Conservation (phyloP, 139 green algal genomes). For the Parachlorella kessleri region DNA sequence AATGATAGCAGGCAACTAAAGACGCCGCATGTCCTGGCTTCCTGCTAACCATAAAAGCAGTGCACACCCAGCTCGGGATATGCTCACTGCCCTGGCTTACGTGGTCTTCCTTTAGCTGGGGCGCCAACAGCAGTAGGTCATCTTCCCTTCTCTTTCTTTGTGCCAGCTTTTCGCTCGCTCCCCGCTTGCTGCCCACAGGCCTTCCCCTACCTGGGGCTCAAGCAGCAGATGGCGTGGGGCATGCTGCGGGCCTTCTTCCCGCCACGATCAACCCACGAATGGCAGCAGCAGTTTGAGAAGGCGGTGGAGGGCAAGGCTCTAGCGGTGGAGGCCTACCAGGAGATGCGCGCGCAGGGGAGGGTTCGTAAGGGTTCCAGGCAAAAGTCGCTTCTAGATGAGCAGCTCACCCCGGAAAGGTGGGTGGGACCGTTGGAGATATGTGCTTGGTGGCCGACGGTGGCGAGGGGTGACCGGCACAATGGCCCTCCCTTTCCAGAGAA, state of each 20-base stretch:
- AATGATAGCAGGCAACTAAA: not conserved
- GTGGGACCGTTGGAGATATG: too few species aligned
- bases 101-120: not conserved
- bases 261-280: not conserved
- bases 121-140: not conserved
- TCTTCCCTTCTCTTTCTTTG: not conserved
- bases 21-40: not conserved
- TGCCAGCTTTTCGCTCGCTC: too few species aligned
- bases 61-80: not conserved
- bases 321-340: not conserved
- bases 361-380: too few species aligned
- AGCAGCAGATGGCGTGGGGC: not conserved
- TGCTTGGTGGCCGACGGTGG: too few species aligned
- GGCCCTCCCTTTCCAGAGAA: too few species aligned
- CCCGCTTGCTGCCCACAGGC: not conserved
- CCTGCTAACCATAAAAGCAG: not conserved
- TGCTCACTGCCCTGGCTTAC: not conserved
- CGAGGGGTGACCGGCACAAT: too few species aligned
- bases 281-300: not conserved
- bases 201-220: not conserved
- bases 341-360: not conserved
- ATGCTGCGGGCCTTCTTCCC: not conserved
- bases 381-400: too few species aligned
- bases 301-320: not conserved
- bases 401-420: too few species aligned